Evolutionary conservation across 148 eudicot genomes (phyloP).

Genomic region (Oxyria digyna): DNA sequence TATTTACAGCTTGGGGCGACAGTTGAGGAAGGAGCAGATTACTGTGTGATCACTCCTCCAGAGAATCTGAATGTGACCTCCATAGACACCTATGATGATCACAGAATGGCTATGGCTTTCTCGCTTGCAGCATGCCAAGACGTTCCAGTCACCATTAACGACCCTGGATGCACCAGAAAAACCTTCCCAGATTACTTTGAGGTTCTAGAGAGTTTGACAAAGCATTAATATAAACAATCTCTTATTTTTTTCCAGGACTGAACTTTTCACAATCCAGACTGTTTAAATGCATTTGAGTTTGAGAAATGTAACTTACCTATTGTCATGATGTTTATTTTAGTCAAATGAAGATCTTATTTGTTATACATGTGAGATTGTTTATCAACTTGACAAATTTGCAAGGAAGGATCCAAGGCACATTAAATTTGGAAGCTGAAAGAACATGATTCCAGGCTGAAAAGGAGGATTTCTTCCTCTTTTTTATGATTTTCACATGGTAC

Average conservation of each 20-base stretch:
- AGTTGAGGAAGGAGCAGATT: constrained; percentile 94
- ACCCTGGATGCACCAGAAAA: constrained; percentile 89
- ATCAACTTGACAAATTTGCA: neutral
- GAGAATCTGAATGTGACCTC: constrained; percentile 71
- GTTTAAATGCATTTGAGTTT: neutral
- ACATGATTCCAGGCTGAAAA: constrained; percentile 11
- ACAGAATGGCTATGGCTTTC: constrained; percentile 99
- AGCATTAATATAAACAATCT: constrained; percentile 38
- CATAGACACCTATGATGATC: constrained; percentile 94
- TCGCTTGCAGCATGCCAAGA: constrained; percentile 92
- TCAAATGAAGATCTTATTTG: neutral
- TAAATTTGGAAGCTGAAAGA: neutral
- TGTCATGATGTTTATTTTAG: constrained; percentile 2
- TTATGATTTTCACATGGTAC: constrained; percentile 3
- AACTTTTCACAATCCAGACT: neutral
- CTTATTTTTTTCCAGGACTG: neutral
- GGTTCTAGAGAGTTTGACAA: constrained; percentile 55
- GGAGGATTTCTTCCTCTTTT: neutral
- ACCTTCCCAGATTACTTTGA: constrained; percentile 97
- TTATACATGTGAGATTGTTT: neutral
- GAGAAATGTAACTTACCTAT: neutral
- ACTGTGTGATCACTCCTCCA: constrained; percentile 91
- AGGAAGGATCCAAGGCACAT: neutral
- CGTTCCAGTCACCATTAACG: constrained; percentile 89
- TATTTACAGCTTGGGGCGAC: constrained; percentile 77